phyloP scores from a whole-genome alignment of 1,284 basidiomycete species.

The Austroboletus novae-zelandiae region DNA sequence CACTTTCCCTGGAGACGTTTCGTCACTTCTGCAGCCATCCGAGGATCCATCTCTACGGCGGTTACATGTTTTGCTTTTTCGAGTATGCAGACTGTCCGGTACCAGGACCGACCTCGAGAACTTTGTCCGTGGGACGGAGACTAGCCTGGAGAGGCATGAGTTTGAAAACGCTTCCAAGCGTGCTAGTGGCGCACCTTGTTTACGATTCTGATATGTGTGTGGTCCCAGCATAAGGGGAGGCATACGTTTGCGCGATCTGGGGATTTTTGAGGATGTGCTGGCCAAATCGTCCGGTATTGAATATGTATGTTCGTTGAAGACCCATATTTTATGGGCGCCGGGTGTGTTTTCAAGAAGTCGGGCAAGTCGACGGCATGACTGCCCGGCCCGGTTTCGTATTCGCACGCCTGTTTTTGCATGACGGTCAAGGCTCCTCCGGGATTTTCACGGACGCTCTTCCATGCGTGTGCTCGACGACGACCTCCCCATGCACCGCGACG shows the following conservation, averaged over 20 bases:
- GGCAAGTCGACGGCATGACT: too few species aligned
- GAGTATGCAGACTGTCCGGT: conserved; percentile 93
- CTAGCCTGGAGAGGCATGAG: conserved; percentile 64
- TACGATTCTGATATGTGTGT: conserved; percentile 58
- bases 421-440: not conserved
- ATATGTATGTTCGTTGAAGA: conserved; percentile 52
- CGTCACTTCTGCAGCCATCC: conserved; percentile 97
- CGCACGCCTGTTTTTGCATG: not conserved
- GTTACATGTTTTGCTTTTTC: conserved; percentile 92
- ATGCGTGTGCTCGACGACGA: conserved; percentile 1
- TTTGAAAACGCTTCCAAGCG: not conserved
- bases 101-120: conserved; percentile 97
- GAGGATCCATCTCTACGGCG: conserved; percentile 97
- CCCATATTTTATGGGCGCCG: conserved; percentile 61
- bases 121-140: conserved; percentile 91
- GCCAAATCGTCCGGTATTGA: conserved; percentile 92
- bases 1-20: conserved; percentile 98
- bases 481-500: conserved; percentile 9
- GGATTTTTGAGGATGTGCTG: conserved; percentile 98
- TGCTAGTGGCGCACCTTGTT: conserved; percentile 50
- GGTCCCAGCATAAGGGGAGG: conserved; percentile 19
- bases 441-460: conserved; percentile 1
- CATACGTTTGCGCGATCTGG: conserved; percentile 83
- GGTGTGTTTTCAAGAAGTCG: conserved; percentile 74
- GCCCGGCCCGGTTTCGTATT: too few species aligned